A percentile compares a stretch with the other conserved stretches of the same genome.
These are phyloP conservation scores for Xylaria sp. DNA, from an alignment of 2,329 filamentous ascomycete species.

Conservation along the genomic window DNA sequence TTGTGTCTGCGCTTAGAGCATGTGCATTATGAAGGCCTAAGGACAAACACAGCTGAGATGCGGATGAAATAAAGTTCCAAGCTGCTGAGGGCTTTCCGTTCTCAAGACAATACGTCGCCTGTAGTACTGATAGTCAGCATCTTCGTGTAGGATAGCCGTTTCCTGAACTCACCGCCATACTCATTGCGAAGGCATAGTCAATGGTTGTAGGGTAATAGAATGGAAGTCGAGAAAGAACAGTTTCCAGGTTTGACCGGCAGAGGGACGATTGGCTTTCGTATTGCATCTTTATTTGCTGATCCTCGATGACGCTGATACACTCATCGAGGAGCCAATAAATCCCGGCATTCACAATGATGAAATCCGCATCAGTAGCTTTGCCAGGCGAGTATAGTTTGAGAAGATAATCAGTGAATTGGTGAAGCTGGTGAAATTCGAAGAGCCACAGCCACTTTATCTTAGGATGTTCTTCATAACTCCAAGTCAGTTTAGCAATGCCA, in stretches of 20 bases:
- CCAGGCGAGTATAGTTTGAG: conserved; percentile 38
- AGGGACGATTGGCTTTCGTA: conserved; percentile 27
- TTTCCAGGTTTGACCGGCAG: conserved; percentile 38
- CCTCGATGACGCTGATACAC: conserved; percentile 9
- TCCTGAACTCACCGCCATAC: conserved; percentile 24
- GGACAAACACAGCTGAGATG: conserved; percentile 23
- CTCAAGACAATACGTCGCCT: conserved; percentile 22
- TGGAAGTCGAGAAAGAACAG: conserved; percentile 36
- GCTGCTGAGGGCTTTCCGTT: conserved; percentile 24
- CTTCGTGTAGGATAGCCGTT: background rate
- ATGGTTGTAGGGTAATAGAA: conserved; percentile 38
- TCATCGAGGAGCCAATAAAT: conserved; percentile 38
- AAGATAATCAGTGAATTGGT: conserved; percentile 38
- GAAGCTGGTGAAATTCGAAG: conserved; percentile 34
- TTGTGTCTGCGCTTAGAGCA: conserved; percentile 10
- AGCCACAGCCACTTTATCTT: conserved; percentile 25
- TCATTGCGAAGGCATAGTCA: conserved; percentile 29
- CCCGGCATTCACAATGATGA: conserved; percentile 40
- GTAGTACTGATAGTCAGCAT: background rate
- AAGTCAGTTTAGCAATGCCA: background rate
- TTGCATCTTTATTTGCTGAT: conserved; percentile 27
- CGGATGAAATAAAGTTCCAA: conserved; percentile 28
- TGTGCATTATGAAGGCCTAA: conserved; percentile 27
- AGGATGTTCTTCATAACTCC: background rate
- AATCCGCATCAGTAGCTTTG: conserved; percentile 37